Percentiles rank a stretch among this genome's conserved stretches.
Conservation (phyloP, 192 early-diverging fungal species). For the Backusella tuberculispora region DNA sequence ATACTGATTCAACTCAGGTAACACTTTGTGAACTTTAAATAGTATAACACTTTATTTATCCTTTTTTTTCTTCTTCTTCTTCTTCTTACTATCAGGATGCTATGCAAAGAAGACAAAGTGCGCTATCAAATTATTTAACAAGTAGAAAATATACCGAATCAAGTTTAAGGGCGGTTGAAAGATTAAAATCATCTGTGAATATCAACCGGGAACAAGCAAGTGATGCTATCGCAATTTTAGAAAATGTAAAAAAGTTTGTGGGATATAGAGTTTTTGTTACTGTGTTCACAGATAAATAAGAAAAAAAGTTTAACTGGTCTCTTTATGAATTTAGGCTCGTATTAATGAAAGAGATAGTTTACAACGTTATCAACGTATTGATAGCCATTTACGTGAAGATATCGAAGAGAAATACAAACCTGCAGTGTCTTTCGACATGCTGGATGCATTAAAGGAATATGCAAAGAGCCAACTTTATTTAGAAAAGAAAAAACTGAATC, state of each 20-base stretch:
- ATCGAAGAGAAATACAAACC: slow-evolving; percentile 16
- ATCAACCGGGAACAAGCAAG: slow-evolving; percentile 34
- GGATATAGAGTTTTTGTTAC: neutral
- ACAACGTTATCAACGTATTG: slow-evolving; percentile 29
- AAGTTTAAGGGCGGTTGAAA: slow-evolving; percentile 30
- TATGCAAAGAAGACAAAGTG: slow-evolving; percentile 27
- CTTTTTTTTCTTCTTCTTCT: neutral
- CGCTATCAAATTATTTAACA: slow-evolving; percentile 31
- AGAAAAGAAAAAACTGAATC: slow-evolving; percentile 26
- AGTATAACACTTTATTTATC: neutral
- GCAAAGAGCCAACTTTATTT: slow-evolving; percentile 30
- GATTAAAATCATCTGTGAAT: slow-evolving; percentile 35
- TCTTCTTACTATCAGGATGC: slow-evolving; percentile 8
- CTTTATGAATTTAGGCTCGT: slow-evolving; percentile 29
- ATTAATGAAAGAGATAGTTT: slow-evolving; percentile 22
- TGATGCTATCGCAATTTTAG: slow-evolving; percentile 35
- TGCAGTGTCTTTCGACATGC: slow-evolving; percentile 14
- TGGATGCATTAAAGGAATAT: slow-evolving; percentile 27
- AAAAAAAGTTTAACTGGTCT: slow-evolving; percentile 6
- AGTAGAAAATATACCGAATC: slow-evolving; percentile 30
- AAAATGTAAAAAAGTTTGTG: slow-evolving; percentile 25
- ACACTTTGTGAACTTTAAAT: neutral
- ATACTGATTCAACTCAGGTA: slow-evolving; percentile 30
- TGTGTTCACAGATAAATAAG: neutral
- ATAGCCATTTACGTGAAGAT: slow-evolving; percentile 26